Evolutionary conservation across 164 flowering plant genomes (phyloP).

Genomic region (Dillenia suffruticosa): DNA sequence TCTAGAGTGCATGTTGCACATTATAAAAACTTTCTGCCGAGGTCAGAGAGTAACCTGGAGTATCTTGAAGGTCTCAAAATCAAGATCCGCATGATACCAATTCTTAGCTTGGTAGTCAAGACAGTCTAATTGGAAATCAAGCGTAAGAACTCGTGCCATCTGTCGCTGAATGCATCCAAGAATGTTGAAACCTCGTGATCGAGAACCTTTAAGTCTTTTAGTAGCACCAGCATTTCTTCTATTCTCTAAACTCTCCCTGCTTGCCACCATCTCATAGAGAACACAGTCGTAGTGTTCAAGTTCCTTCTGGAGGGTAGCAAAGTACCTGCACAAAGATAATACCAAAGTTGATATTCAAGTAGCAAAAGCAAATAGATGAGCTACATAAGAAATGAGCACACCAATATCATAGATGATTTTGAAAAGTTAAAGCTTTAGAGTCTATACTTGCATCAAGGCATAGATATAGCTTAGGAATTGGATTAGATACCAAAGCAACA

Average conservation of each 20-base stretch:
- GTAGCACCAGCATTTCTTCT: slow-evolving; percentile 38
- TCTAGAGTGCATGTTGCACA: too few species aligned
- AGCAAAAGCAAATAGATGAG: too few species aligned
- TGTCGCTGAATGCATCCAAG: slow-evolving; percentile 84
- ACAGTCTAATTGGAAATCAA: slow-evolving; percentile 95
- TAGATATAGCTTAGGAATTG: too few species aligned
- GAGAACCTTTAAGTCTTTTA: slow-evolving; percentile 48
- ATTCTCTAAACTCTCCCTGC: slow-evolving; percentile 81
- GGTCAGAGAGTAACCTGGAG: slow-evolving; percentile 60
- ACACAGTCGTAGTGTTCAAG: slow-evolving; percentile 84
- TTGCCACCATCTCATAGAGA: slow-evolving; percentile 96
- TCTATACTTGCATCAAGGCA: too few species aligned
- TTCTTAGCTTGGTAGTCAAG: slow-evolving; percentile 73
- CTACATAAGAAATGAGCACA: too few species aligned
- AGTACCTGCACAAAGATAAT: slow-evolving; percentile 52
- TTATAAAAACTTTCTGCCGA: not conserved
- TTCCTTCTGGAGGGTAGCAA: slow-evolving; percentile 67
- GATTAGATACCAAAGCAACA: too few species aligned
- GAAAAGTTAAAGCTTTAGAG: too few species aligned
- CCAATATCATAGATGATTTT: too few species aligned
- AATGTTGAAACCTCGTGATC: slow-evolving; percentile 68
- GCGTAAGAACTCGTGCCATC: slow-evolving; percentile 72
- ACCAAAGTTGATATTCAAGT: too few species aligned
- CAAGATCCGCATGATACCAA: slow-evolving; percentile 97
- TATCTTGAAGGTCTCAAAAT: slow-evolving; percentile 78